These are phyloP conservation scores for Aureobasidium melanogenum DNA, from an alignment of 2,329 filamentous ascomycete genomes.

Conservation along the genomic window DNA sequence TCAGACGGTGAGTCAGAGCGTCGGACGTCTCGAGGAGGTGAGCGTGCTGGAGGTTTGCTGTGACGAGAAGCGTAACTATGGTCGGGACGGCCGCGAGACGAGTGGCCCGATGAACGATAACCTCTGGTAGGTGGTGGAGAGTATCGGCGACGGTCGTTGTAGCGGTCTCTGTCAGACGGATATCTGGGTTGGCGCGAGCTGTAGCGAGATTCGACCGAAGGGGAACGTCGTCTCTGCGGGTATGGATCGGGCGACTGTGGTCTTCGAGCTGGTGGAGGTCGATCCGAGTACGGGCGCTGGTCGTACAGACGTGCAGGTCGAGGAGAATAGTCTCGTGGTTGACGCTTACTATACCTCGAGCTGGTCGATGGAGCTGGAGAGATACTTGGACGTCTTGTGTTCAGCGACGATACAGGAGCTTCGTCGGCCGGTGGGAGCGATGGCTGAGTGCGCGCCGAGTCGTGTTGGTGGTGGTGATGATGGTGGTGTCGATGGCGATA, in stretches of 20 bases:
- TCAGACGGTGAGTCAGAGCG: conserved; percentile 18
- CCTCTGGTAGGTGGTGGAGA: conserved; percentile 10
- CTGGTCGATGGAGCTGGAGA: conserved; percentile 4
- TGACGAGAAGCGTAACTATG: conserved; percentile 11
- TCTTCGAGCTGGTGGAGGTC: conserved; percentile 15
- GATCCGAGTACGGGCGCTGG: background rate
- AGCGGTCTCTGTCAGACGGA: conserved; percentile 20
- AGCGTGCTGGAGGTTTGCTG: conserved; percentile 7
- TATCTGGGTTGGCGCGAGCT: conserved; percentile 23
- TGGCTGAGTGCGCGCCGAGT: background rate
- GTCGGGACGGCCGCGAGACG: conserved; percentile 9
- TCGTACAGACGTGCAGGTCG: background rate
- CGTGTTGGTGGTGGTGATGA: conserved; percentile 1
- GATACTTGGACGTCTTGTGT: background rate
- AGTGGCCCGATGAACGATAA: background rate
- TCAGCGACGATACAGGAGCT: background rate
- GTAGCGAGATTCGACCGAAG: conserved; percentile 32
- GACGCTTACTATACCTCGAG: conserved; percentile 3
- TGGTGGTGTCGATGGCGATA: conserved; percentile 5
- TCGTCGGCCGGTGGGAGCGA: background rate
- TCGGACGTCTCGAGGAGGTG: background rate
- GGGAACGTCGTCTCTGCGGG: conserved; percentile 31
- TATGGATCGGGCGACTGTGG: conserved; percentile 29
- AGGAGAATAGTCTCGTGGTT: conserved; percentile 3
- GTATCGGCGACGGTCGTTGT: conserved; percentile 12